phyloP scores from a whole-genome alignment of 805 yeast genomes.

The Yamadazyma akitaensis region DNA sequence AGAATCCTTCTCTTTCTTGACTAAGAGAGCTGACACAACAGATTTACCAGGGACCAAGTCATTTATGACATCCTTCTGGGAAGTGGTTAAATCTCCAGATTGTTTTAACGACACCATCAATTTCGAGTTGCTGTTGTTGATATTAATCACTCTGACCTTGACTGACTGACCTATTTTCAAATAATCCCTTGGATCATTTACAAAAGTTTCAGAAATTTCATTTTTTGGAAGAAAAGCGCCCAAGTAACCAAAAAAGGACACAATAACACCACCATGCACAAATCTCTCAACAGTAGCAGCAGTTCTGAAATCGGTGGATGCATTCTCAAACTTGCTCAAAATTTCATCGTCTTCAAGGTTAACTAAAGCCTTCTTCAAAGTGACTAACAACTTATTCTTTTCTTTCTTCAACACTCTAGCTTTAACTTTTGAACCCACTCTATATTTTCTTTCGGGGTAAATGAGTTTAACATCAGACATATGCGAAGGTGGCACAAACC shows the following conservation, averaged over 20 bases:
- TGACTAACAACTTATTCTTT: slow-evolving; percentile 52
- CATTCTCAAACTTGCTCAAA: slow-evolving; percentile 36
- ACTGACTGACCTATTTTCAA: slow-evolving; percentile 84
- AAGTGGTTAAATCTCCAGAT: slow-evolving; percentile 48
- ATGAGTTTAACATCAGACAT: slow-evolving; percentile 80
- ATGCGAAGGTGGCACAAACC: slow-evolving; percentile 68
- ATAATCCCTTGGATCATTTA: slow-evolving; percentile 71
- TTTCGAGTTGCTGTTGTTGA: slow-evolving; percentile 51
- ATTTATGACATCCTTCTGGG: slow-evolving; percentile 45
- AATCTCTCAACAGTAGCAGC: slow-evolving; percentile 73
- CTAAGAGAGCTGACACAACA: slow-evolving; percentile 55
- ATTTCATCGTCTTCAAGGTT: slow-evolving; percentile 57
- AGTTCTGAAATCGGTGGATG: slow-evolving; percentile 48
- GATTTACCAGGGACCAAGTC: slow-evolving; percentile 59
- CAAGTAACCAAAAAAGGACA: slow-evolving; percentile 76
- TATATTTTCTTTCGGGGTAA: slow-evolving; percentile 90
- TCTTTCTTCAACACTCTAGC: slow-evolving; percentile 64
- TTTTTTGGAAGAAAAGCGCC: slow-evolving; percentile 80
- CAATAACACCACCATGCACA: slow-evolving; percentile 73
- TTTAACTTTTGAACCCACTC: slow-evolving; percentile 75
- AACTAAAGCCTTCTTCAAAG: slow-evolving; percentile 83
- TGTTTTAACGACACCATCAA: slow-evolving; percentile 74
- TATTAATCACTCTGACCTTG: slow-evolving; percentile 56
- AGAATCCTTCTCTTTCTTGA: slow-evolving; percentile 74
- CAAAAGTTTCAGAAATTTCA: slow-evolving; percentile 88